Evolutionary conservation across 129 eudicot genomes (phyloP), one percentile per base, ranked within the genome.

Genomic region (Artemisia argyi): DNA sequence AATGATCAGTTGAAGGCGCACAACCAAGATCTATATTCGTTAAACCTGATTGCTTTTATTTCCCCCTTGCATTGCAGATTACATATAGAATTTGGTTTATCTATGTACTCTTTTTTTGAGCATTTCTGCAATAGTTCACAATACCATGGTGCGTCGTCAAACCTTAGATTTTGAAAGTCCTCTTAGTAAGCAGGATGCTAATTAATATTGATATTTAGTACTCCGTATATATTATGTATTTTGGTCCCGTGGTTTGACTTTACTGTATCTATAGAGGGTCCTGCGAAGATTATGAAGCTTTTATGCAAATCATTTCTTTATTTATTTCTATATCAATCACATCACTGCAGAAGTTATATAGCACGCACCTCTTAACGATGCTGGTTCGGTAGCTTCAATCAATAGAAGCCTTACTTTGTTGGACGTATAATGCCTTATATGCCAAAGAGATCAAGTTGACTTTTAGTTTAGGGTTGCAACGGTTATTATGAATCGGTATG

Each of bases 1-100:
- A 81, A 56, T 93, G 80, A 58, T 65, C 46, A 59, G n/a, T 19
- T 59, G 74, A 60, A 66, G 69, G 80, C 59, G 46, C 53, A 59
- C 65, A 28, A 63, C 26, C 35, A 5, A 52, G n/a, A 63, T 32
- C 47, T 46, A 39, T 20, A 14, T 22, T 49, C 2, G 26, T 49
- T 47, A 22, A 59, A 46, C 28, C 28, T 42, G 19, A 16, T 65
- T 66, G 9, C n/a, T 66, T 66, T 11, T 56, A n/a, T n/a, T n/a
- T 55, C 26, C 18, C 58, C 24, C 26, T 55, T 47, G 18, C 42
- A 54, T 20, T 54, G 56, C 53, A 16, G 46, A 55, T 57, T 26
- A 51, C 20, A 44, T 75, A 66, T 57, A 66, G n/a, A 56, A 24
- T 20, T 11, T 75, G 47, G 61, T 55, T 56, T 66, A 75, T 56